Evolutionary conservation across 2,329 filamentous ascomycete genomes (phyloP), one percentile per base, ranked within the genome.

Genomic region (Aspergillus fijiensis): DNA sequence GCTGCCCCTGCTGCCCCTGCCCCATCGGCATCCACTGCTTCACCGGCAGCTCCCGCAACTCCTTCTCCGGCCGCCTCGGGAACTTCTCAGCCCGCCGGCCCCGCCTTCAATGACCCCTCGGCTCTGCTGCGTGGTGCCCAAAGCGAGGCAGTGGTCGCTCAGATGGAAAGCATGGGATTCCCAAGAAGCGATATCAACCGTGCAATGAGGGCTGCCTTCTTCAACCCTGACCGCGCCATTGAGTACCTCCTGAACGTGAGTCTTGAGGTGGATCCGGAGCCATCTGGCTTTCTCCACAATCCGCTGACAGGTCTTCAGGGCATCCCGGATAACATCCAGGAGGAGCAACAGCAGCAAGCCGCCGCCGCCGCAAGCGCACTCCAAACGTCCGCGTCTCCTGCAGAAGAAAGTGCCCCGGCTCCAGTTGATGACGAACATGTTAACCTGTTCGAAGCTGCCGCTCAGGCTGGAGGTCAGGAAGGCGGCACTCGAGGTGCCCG

Each of bases 151-250:
- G 92, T 92, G 42, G 89, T 98, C 71, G 85, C 89, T 52, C 92
- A 93, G 74, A 96, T 99, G 92, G 93, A 96, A 79, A 89, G 89
- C 66, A 99, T 99, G 95, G 95, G 95, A 9, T 99, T 99, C 69
- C 87, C 91, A 71, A 86, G 93, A 72, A 82, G 87, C 55, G 90
- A 96, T 73, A 96, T 97, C 67, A 92, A 97, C 69, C 87, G 89
- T 51, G 95, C 95, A 55, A 95, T 99, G 89, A 90, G 94, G 72
- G 95, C 95, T 64, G 95, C 95, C 14, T 99, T 91, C 78, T 96
- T 90, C 84, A 99, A 99, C 80, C 92, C 94, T 14, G 94, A 98
- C 76, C 92, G 95, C 70, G 95, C 95, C 57, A 94, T 99, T 59
- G 95, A 99, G 77, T 99, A 99, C 72, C 86, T 99, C 12, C 76